These are phyloP conservation scores for Zancudomyces culisetae DNA, from an alignment of 371 early-diverging fungal genomes.

Conservation along the genomic window DNA sequence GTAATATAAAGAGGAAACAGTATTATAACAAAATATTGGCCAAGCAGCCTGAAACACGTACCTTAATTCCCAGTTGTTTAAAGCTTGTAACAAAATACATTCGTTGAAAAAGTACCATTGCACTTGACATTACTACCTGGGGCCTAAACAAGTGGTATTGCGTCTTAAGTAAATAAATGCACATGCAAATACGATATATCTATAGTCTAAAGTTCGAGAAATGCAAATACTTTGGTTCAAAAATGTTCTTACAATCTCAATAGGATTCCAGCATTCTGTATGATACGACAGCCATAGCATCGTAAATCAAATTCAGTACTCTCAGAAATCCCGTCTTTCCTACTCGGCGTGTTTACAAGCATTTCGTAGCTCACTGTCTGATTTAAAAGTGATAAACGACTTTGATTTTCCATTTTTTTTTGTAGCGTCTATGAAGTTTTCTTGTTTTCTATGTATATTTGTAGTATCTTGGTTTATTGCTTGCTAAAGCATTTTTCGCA, in stretches of 20 bases:
- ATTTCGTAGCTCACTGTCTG: conserved; percentile 50
- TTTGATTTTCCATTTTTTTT: not conserved
- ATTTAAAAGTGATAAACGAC: conserved; percentile 36
- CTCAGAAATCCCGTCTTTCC: conserved; percentile 37
- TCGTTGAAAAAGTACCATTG: conserved; percentile 80
- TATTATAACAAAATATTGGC: conserved; percentile 3
- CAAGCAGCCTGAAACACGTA: too few species aligned
- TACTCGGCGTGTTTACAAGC: conserved; percentile 42
- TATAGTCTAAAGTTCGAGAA: too few species aligned
- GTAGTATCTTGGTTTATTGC: too few species aligned
- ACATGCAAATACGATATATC: too few species aligned
- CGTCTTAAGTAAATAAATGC: too few species aligned
- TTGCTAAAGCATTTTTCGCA: too few species aligned
- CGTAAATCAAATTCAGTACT: conserved; percentile 55
- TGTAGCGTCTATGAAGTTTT: too few species aligned
- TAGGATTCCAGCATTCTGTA: conserved; percentile 67
- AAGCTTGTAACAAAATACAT: conserved; percentile 71
- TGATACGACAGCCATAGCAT: conserved; percentile 56
- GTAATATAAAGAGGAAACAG: not conserved
- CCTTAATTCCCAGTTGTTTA: conserved; percentile 43
- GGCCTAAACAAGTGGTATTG: conserved; percentile 32
- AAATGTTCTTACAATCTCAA: conserved; percentile 43
- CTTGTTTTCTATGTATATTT: too few species aligned
- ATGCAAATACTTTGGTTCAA: too few species aligned
- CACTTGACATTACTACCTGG: conserved; percentile 87